A percentile compares a stretch with the other conserved stretches of the same genome.
These are phyloP conservation scores for Fusarium marasasianum DNA, from an alignment of 2,329 filamentous ascomycete genomes.

Conservation along the genomic window DNA sequence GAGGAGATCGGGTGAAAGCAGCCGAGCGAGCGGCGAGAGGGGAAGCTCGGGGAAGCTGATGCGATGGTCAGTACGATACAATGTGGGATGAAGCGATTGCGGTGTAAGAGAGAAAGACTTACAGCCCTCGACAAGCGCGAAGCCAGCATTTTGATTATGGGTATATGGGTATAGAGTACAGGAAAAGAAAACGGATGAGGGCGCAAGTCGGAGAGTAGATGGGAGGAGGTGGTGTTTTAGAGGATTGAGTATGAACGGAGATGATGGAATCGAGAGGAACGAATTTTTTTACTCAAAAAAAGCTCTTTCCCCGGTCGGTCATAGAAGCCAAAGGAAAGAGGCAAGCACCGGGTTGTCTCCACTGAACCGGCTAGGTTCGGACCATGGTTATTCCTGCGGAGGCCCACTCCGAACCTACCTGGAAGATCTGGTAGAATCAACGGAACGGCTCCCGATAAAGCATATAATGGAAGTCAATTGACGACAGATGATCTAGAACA, in stretches of 20 bases:
- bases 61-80: slow-evolving; percentile 26
- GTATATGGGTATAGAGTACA: slow-evolving; percentile 48
- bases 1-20: slow-evolving; percentile 73
- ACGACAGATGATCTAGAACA: too few relatives aligned
- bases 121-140: slow-evolving; percentile 79
- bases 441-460: slow-evolving; percentile 6
- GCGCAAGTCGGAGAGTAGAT: slow-evolving; percentile 47
- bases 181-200: slow-evolving; percentile 47
- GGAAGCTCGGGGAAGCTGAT: slow-evolving; percentile 80
- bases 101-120: slow-evolving; percentile 54
- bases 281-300: slow-evolving; percentile 52
- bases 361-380: slow-evolving; percentile 44
- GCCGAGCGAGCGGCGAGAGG: slow-evolving; percentile 74
- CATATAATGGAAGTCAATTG: not conserved
- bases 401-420: slow-evolving; percentile 30
- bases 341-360: slow-evolving; percentile 44
- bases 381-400: slow-evolving; percentile 42
- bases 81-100: slow-evolving; percentile 2
- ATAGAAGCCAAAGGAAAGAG: slow-evolving; percentile 57
- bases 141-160: slow-evolving; percentile 71
- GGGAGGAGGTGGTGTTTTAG: slow-evolving; percentile 44
- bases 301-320: slow-evolving; percentile 45
- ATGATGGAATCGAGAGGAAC: slow-evolving; percentile 43
- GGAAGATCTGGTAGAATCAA: slow-evolving; percentile 5
- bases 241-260: slow-evolving; percentile 37